phyloP scores from a whole-genome alignment of 2,329 filamentous ascomycete genomes.

The Ascochyta pisi region DNA sequence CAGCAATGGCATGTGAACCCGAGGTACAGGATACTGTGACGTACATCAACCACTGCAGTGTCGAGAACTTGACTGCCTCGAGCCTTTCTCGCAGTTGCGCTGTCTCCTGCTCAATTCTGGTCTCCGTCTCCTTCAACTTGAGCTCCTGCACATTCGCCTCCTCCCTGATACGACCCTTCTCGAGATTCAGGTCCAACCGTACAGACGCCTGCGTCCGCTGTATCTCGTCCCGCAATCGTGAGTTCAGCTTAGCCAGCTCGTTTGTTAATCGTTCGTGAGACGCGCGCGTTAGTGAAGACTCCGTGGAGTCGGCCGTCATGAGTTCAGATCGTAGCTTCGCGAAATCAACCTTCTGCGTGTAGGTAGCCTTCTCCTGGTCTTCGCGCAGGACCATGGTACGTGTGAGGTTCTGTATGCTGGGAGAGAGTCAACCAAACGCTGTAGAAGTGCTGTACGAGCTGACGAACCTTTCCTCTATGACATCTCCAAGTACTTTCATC shows the following conservation, averaged over 20 bases:
- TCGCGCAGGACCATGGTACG: slow-evolving; percentile 98
- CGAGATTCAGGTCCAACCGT: slow-evolving; percentile 88
- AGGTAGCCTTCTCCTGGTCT: slow-evolving; percentile 80
- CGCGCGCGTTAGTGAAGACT: slow-evolving; percentile 84
- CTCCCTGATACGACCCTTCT: slow-evolving; percentile 95
- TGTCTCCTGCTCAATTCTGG: slow-evolving; percentile 96
- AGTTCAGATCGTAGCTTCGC: slow-evolving; percentile 95
- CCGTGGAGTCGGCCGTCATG: slow-evolving; percentile 87
- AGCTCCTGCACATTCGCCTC: slow-evolving; percentile 96
- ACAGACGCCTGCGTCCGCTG: slow-evolving; percentile 92
- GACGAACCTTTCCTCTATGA: slow-evolving; percentile 86
- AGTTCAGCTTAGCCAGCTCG: slow-evolving; percentile 92
- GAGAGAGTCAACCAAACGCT: background rate
- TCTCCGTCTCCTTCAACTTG: slow-evolving; percentile 98
- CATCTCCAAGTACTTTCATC: slow-evolving; percentile 96
- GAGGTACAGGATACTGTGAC: slow-evolving; percentile 50
- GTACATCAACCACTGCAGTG: slow-evolving; percentile 96
- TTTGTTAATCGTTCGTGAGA: slow-evolving; percentile 93
- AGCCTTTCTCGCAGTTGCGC: slow-evolving; percentile 88
- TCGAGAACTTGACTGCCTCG: slow-evolving; percentile 97
- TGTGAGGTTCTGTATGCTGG: slow-evolving; percentile 92
- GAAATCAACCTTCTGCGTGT: slow-evolving; percentile 93
- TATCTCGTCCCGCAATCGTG: slow-evolving; percentile 89
- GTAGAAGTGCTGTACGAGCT: background rate
- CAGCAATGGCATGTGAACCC: slow-evolving; percentile 24